Evolutionary conservation across 2,329 filamentous ascomycete genomes (phyloP).

Genomic region (Didymella arachidicola): DNA sequence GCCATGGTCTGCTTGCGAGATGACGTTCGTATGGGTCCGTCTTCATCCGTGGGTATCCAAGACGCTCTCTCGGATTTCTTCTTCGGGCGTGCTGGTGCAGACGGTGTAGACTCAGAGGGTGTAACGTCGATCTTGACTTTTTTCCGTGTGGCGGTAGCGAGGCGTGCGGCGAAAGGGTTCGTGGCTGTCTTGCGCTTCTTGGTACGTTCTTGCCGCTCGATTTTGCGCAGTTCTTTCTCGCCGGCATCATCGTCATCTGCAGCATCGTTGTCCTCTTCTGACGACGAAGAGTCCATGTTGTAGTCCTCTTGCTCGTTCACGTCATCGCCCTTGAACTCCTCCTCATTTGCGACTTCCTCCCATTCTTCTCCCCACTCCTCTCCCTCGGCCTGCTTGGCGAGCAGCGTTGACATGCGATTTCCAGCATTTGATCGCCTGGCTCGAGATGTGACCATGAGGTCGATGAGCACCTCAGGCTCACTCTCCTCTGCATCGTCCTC

Average conservation of each 20-base stretch:
- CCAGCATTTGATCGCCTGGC: slow-evolving; percentile 51
- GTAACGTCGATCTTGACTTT: slow-evolving; percentile 50
- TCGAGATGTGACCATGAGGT: slow-evolving; percentile 51
- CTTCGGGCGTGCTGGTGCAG: slow-evolving; percentile 60
- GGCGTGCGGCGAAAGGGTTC: slow-evolving; percentile 49
- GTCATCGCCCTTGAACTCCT: slow-evolving; percentile 60
- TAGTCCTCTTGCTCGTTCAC: slow-evolving; percentile 71
- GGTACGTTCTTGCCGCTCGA: slow-evolving; percentile 68
- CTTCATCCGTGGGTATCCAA: slow-evolving; percentile 70
- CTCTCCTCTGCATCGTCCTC: slow-evolving; percentile 30
- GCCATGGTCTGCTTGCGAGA: slow-evolving; percentile 68
- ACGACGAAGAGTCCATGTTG: slow-evolving; percentile 81
- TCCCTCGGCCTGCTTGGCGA: slow-evolving; percentile 49
- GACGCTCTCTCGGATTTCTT: slow-evolving; percentile 76
- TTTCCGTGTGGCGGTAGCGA: slow-evolving; percentile 51
- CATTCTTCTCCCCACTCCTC: slow-evolving; percentile 61
- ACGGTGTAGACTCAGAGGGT: slow-evolving; percentile 55
- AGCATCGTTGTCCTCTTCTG: slow-evolving; percentile 74
- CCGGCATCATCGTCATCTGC: slow-evolving; percentile 81
- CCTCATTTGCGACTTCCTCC: slow-evolving; percentile 69
- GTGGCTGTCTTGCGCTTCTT: slow-evolving; percentile 82
- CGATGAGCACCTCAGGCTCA: slow-evolving; percentile 40
- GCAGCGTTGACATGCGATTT: slow-evolving; percentile 52
- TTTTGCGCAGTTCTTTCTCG: slow-evolving; percentile 83
- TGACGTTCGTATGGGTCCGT: slow-evolving; percentile 69